Evolutionary conservation across 176 grass and related monocot species (phyloP).

Genomic region (Aegilops tauschii): DNA sequence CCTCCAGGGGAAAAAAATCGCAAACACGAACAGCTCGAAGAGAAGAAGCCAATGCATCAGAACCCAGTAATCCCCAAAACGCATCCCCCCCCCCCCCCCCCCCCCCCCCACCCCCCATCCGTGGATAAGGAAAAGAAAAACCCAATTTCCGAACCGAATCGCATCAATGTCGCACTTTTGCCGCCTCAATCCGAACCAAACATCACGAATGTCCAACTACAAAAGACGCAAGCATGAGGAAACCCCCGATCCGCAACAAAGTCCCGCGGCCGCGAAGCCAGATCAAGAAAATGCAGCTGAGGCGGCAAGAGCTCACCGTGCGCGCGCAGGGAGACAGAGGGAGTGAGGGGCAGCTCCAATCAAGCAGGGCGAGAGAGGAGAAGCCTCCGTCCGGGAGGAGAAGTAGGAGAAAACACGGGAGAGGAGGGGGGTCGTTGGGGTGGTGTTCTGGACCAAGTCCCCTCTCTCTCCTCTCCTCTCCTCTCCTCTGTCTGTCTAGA

Average conservation of each 20-base stretch:
- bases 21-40: not conserved
- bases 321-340: not conserved
- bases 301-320: slow-evolving; percentile 19
- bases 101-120: not conserved
- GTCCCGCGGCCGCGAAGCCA: not conserved
- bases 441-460: slow-evolving; percentile 21
- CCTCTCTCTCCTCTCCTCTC: not conserved
- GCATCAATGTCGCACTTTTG: slow-evolving; percentile 20
- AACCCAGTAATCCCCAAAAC: not conserved
- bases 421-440: slow-evolving; percentile 18
- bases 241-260: slow-evolving; percentile 15
- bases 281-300: slow-evolving; percentile 19
- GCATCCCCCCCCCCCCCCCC: not conserved
- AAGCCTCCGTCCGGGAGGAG: not conserved
- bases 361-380: not conserved
- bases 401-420: not conserved
- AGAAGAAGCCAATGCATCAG: not conserved
- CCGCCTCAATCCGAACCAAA: not conserved
- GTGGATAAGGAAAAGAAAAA: not conserved
- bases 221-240: not conserved
- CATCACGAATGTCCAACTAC: not conserved
- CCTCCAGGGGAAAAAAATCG: not conserved
- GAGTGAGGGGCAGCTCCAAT: not conserved
- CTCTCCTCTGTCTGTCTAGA: not conserved
- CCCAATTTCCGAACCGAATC: not conserved